Conservation (phyloP, 768 basidiomycete genomes). For the Amanita fuliginea region DNA sequence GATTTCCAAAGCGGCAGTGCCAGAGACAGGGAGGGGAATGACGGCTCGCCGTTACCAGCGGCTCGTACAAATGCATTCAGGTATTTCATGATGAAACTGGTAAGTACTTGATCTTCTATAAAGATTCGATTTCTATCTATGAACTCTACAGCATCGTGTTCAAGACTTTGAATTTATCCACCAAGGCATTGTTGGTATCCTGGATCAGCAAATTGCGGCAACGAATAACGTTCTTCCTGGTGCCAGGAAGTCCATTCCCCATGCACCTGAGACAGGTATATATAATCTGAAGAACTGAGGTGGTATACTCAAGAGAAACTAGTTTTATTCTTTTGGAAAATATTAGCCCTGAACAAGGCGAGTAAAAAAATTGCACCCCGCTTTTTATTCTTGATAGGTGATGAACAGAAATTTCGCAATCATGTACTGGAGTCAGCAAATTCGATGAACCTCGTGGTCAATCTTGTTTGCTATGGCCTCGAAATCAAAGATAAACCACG, state of each 20-base stretch:
- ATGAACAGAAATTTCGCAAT: conserved; percentile 75
- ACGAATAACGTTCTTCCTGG: conserved; percentile 74
- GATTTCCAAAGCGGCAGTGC: conserved; percentile 77
- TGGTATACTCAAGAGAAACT: conserved; percentile 5
- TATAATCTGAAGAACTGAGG: background rate
- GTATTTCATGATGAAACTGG: conserved; percentile 86
- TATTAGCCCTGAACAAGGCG: conserved; percentile 89
- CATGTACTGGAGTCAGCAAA: conserved; percentile 74
- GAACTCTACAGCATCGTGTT: conserved; percentile 58
- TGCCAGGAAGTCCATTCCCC: conserved; percentile 72
- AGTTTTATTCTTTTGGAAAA: conserved; percentile 86
- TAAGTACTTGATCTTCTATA: conserved; percentile 20
- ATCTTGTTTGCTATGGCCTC: conserved; percentile 70
- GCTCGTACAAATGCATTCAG: conserved; percentile 79
- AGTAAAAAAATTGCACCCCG: conserved; percentile 5
- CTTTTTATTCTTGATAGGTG: background rate
- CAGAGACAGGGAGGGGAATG: conserved; percentile 40
- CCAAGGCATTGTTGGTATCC: conserved; percentile 53
- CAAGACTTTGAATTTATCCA: conserved; percentile 84
- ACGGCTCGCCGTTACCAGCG: conserved; percentile 40
- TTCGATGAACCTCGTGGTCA: conserved; percentile 64
- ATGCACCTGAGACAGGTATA: conserved; percentile 75
- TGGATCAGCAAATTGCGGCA: conserved; percentile 68
- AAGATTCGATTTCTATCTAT: conserved; percentile 7
- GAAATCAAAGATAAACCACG: conserved; percentile 93